Evolutionary conservation across 331 rosid species (phyloP), one percentile per base, ranked within the genome.

Genomic region (Prunus yedoensis): DNA sequence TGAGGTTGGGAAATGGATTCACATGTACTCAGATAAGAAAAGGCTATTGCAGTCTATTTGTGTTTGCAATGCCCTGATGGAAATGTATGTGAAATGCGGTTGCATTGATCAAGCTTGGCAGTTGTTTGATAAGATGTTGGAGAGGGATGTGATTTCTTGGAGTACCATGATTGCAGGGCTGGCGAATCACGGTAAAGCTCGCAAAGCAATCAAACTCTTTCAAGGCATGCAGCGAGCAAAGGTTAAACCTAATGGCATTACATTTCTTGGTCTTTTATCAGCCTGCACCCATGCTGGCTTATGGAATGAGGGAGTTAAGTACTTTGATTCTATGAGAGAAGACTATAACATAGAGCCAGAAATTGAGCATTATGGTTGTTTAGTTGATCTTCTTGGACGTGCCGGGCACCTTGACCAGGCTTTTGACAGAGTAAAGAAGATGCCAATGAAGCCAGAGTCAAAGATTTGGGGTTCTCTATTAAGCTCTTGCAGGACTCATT

Each of bases 1-100:
- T 58, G 91, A 90, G 83, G 84, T 83, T 56, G 96, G 97, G 79
- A 90, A 89, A 73, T 92, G 97, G 94, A 89, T 92, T 78, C 96
- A 90, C 75, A 74, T 75, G 71, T 92, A 86, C 71, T 79, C 91
- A 0, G 90, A 83, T 17, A 84, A 59, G 18, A 87, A 79, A 0
- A 73, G 82, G 71, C 78, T 87, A 64, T 38, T 71, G 73, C 38
- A 81, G 58, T 77, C 77, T 5, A 75, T 77, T 20, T 58, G 74
- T 35, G 79, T 90, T 25, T 83, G 87, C 35, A 92, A 90, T 83
- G 94, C 96, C 47, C 66, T 92, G 66, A 70, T 90, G 75, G 94
- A 92, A 82, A 87, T 92, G 94, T 90, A 90, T 75, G 82, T 87
- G 0, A 90, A 90, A 76, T 89, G 94, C 30, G 96, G 94, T 27